Base-by-base conservation (phyloP, 129 eudicot genomes). In the Artemisia tridentata region DNA sequence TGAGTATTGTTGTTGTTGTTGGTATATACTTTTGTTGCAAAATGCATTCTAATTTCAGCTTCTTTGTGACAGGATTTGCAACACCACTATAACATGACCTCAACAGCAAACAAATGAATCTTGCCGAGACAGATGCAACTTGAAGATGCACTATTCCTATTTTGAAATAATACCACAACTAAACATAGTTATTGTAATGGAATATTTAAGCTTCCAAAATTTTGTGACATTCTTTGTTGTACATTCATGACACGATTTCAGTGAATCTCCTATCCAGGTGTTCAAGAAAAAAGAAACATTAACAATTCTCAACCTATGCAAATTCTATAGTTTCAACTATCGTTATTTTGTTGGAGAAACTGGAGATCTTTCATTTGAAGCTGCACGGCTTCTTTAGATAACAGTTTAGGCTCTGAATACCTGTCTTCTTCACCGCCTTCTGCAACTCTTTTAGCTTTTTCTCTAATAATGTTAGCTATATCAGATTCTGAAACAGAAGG, bases 341-440 rank as follows among this genome's bases (percentile, higher is more conserved):
- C 86, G 12, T 70, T 84, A 19, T 82, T 89, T 47, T 90, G 88
- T 75, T 77, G 79, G 47, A 89, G 89, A 68, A 93, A 93, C 52
- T 90, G 84, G 7, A 89, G 82, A 74, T 93, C 99, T 75, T 89
- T 92, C 96, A 90, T 85, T 70, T 93, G 98, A 63, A 89, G 81
- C 71, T 87, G 84, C 72, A 87, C 87, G 14, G 98, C 98, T 93
- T 93, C 98, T 78, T 93, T 87, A 0, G 98, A 82, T 61, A 93
- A 72, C 23, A 85, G 72, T 77, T 81, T 89, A 25, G 90, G 78
- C 73, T 93, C 96, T n/a, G 91, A 84, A 29, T 69, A 77, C 67
- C 65, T 80, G 27, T 80, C 84, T 11, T 85, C 92, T 62, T 83
- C 89, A 1, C 79, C 66, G 27, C 97, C 96, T 49, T 93, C 91